Evolutionary conservation across 202 grass and related monocot species (phyloP).

Genomic region (Carex arenaria): DNA sequence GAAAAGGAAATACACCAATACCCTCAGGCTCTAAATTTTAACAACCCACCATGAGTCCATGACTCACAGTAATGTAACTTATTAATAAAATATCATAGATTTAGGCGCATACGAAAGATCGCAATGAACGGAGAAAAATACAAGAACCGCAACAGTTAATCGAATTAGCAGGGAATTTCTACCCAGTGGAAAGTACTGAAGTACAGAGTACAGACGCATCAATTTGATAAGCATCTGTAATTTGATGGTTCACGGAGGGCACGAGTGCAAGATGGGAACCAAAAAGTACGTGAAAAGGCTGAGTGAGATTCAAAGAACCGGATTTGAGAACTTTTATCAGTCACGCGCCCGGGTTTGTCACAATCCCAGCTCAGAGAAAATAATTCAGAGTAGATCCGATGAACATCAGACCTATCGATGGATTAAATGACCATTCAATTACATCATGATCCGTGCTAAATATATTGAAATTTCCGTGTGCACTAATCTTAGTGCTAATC

Average conservation of each 20-base stretch:
- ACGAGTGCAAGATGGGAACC: neutral
- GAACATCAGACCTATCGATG: too few relatives aligned
- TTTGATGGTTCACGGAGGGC: neutral
- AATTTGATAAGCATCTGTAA: neutral
- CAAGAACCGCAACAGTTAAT: too few relatives aligned
- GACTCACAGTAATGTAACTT: neutral
- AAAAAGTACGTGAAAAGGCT: neutral
- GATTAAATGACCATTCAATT: too few relatives aligned
- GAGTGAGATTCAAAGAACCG: neutral
- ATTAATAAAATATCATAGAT: neutral
- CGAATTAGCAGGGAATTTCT: neutral
- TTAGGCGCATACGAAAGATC: too few relatives aligned
- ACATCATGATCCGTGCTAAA: too few relatives aligned
- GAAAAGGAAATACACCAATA: neutral
- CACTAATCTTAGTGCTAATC: too few relatives aligned
- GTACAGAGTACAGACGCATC: neutral
- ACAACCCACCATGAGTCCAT: neutral
- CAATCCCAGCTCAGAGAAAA: neutral
- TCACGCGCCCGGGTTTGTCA: neutral
- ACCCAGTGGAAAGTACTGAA: neutral
- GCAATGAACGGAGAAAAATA: too few relatives aligned
- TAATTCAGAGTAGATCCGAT: too few relatives aligned
- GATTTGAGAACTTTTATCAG: constrained; percentile 14
- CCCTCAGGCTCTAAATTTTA: neutral
- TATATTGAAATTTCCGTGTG: too few relatives aligned